Evolutionary conservation across 257 asterid species (phyloP).

Genomic region (Echites panduratus): DNA sequence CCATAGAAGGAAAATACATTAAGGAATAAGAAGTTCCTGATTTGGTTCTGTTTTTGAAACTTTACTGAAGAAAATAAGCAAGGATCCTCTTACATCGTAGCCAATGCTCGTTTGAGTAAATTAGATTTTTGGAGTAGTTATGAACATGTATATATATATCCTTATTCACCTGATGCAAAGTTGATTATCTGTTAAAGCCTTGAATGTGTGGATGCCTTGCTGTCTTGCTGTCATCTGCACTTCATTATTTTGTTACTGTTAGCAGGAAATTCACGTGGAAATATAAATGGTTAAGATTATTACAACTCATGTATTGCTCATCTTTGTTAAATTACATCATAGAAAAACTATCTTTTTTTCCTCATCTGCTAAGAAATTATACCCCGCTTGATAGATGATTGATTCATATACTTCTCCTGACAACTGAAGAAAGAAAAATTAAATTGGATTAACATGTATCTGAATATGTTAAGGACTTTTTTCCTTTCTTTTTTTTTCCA

Average conservation of each 20-base stretch:
- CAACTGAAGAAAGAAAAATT: neutral
- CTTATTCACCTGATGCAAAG: neutral
- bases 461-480: neutral
- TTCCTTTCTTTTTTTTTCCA: neutral
- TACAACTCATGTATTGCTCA: neutral
- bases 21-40: neutral
- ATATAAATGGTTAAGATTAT: neutral
- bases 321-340: neutral
- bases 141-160: neutral
- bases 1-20: neutral
- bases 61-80: neutral
- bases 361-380: neutral
- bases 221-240: slow-evolving; percentile 3
- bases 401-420: neutral
- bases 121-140: neutral
- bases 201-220: neutral
- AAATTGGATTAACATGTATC: neutral
- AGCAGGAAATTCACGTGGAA: neutral
- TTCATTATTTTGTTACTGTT: neutral
- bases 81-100: neutral
- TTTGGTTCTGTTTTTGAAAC: neutral
- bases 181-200: neutral
- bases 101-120: neutral
- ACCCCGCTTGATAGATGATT: neutral
- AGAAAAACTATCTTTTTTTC: neutral